phyloP scores from a whole-genome alignment of 1,284 basidiomycete species.

The Cutaneotrichosporon spelunceum region DNA sequence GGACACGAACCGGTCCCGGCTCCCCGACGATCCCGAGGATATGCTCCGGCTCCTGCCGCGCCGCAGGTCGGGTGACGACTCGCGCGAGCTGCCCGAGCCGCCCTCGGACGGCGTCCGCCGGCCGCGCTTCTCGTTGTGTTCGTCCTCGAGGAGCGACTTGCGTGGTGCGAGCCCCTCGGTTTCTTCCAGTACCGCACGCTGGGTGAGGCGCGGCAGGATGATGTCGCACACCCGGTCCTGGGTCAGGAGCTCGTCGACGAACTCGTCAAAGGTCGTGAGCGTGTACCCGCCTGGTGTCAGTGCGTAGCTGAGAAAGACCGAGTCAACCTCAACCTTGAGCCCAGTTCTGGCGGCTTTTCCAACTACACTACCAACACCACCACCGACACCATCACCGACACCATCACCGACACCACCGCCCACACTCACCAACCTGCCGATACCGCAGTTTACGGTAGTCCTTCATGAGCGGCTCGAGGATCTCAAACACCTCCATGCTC shows the following conservation, averaged over 20 bases:
- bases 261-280: slow-evolving; percentile 88
- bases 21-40: slow-evolving; percentile 17
- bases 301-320: not conserved
- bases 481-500: slow-evolving; percentile 82
- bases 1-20: slow-evolving; percentile 41
- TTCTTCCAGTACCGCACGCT: slow-evolving; percentile 84
- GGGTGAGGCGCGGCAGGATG: slow-evolving; percentile 85
- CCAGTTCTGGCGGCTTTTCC: too few species aligned
- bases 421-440: slow-evolving; percentile 67
- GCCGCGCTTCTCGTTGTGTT: slow-evolving; percentile 19
- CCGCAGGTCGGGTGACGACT: slow-evolving; percentile 31
- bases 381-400: too few species aligned
- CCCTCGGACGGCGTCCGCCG: slow-evolving; percentile 14
- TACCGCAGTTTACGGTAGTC: slow-evolving; percentile 88
- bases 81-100: slow-evolving; percentile 24
- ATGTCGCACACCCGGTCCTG: slow-evolving; percentile 95
- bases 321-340: not conserved
- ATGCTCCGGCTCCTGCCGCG: slow-evolving; percentile 15
- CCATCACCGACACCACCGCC: too few species aligned
- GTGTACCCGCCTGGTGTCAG: slow-evolving; percentile 65
- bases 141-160: slow-evolving; percentile 63
- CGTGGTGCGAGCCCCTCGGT: slow-evolving; percentile 80
- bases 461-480: slow-evolving; percentile 88
- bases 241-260: slow-evolving; percentile 75
- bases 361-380: not conserved